Evolutionary conservation across 2,329 filamentous ascomycete species (phyloP), one percentile per base, ranked within the genome.

Genomic region (Orbilia quercus): DNA sequence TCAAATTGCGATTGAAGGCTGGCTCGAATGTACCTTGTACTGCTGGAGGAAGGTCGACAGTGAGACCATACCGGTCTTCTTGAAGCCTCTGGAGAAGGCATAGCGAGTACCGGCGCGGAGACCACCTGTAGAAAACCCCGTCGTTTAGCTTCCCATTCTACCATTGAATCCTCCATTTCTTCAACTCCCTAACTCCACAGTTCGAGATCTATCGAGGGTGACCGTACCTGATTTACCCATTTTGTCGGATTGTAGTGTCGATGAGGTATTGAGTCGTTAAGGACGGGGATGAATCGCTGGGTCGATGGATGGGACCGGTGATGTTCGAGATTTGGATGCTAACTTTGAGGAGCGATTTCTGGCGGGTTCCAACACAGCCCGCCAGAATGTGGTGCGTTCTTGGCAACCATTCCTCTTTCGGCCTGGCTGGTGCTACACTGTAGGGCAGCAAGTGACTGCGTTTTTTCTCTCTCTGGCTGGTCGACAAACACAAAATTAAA

Each of bases 81-180:
- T 92, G 88, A 96, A 97, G 82, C 89, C 87, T 81, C 94, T 89
- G 82, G 90, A 91, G 89, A 97, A 99, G 85, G 92, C 90, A 89
- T 93, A 92, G 84, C 91, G 90, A 84, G 91, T 94, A 84, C 91
- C 91, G 82, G 90, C 87, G 84, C 91, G 88, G 82, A 93, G 88
- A 92, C 91, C 91, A 85, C 89, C 88, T 81, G 91, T 87, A 86
- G 91, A 89, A 23, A 11, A 48, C 59, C 18, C 38, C 67, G 60
- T 57, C 69, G 28, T 66, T 74, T 74, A 74, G 69, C 69, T 55
- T 51, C 34, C 62, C 1, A 48, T 75, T 44, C 47, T 62, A 23
- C 64, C 44, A 66, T 67, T 65, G 16, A 48, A 42, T 22, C 51
- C 38, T 31, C 48, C 28, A 59, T 18, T 22, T 53, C 51, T 36